These are phyloP conservation scores for Hortaea sp. DNA, from an alignment of 2,329 filamentous ascomycete genomes.

Conservation along the genomic window DNA sequence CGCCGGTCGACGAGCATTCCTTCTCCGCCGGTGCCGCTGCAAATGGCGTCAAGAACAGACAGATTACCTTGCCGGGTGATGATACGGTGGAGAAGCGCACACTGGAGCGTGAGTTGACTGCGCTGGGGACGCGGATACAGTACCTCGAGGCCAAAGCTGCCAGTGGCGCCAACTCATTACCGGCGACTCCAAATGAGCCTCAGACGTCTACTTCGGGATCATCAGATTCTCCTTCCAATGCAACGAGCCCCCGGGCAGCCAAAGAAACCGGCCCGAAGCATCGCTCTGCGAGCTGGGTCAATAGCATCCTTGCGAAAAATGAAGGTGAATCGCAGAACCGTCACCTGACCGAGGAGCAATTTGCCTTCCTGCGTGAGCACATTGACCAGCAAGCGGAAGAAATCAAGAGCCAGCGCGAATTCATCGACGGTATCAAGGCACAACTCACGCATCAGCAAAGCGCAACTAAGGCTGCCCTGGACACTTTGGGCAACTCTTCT, in stretches of 20 bases:
- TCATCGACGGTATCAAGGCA: conserved; percentile 75
- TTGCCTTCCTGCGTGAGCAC: conserved; percentile 77
- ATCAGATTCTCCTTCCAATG: conserved; percentile 36
- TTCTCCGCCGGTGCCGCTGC: conserved; percentile 36
- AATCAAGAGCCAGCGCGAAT: conserved; percentile 75
- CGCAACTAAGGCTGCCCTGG: conserved; percentile 71
- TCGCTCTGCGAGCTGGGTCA: conserved; percentile 35
- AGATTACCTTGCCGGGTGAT: conserved; percentile 65
- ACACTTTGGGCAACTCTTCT: conserved; percentile 70
- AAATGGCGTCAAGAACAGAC: conserved; percentile 41
- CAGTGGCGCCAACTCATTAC: conserved; percentile 40
- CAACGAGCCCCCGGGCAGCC: conserved; percentile 21
- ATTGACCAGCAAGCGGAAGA: conserved; percentile 89
- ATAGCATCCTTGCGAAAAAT: conserved; percentile 45
- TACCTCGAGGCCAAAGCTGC: conserved; percentile 70
- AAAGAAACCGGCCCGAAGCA: conserved; percentile 19
- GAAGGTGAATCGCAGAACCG: conserved; percentile 38
- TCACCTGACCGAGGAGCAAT: conserved; percentile 67
- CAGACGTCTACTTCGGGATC: conserved; percentile 44
- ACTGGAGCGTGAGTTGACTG: conserved; percentile 70
- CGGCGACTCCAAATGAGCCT: conserved; percentile 72
- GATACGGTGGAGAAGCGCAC: conserved; percentile 64
- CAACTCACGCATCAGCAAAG: conserved; percentile 79
- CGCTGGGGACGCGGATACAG: conserved; percentile 68
- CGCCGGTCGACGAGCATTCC: conserved; percentile 32